Percentiles rank a stretch among this genome's conserved stretches.
Conservation (phyloP, 768 basidiomycete species). For the Tephrocybe sp. region DNA sequence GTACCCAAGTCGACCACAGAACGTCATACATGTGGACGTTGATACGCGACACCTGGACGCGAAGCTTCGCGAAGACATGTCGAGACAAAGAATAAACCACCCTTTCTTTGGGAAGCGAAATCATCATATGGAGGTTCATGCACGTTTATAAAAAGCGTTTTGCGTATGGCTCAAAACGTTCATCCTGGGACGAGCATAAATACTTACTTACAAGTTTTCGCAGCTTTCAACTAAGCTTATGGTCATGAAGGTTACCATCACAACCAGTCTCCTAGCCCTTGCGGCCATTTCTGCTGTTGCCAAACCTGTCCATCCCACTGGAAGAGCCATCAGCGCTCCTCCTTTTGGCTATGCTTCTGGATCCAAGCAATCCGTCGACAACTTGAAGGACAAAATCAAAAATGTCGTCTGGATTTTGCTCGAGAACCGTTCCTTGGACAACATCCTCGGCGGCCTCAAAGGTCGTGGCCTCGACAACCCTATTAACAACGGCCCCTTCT, state of each 20-base stretch:
- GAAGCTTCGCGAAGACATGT: too few species aligned
- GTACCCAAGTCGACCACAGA: too few species aligned
- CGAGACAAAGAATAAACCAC: too few species aligned
- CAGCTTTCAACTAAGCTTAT: not conserved
- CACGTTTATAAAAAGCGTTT: not conserved
- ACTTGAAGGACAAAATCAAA: slow-evolving; percentile 14
- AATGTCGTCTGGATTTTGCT: slow-evolving; percentile 25
- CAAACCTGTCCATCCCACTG: not conserved
- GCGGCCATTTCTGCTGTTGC: not conserved
- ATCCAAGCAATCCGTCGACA: not conserved
- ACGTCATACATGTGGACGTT: too few species aligned
- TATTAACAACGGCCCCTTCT: slow-evolving; percentile 17
- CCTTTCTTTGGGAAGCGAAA: too few species aligned
- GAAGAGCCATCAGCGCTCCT: too few species aligned
- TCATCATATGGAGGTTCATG: not conserved
- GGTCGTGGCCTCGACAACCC: slow-evolving; percentile 20
- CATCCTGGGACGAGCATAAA: not conserved
- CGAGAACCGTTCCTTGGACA: slow-evolving; percentile 30
- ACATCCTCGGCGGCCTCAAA: slow-evolving; percentile 24
- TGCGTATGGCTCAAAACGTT: not conserved
- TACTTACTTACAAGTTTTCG: not conserved
- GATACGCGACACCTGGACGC: too few species aligned
- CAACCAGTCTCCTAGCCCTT: not conserved
- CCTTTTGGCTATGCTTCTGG: slow-evolving; percentile 3
- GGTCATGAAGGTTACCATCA: not conserved